These are phyloP conservation scores for Solanum etuberosum DNA, from an alignment of 257 asterid species.

Conservation along the genomic window DNA sequence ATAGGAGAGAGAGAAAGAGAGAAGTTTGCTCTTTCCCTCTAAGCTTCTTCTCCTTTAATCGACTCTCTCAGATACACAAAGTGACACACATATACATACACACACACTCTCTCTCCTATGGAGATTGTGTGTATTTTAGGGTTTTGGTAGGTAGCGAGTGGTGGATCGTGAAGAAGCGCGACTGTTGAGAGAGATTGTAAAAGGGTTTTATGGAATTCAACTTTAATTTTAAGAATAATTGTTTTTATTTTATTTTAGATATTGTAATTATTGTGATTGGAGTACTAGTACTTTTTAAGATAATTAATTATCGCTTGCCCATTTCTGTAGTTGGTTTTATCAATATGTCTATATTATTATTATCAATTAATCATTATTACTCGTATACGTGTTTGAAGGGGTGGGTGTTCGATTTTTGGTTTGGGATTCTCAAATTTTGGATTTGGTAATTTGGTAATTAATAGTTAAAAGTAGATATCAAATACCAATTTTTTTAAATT, in stretches of 20 bases:
- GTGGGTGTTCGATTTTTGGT: background rate
- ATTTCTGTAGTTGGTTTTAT: background rate
- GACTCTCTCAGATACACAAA: background rate
- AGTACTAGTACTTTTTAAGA: background rate
- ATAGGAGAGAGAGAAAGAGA: background rate
- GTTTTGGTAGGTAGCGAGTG: constrained; percentile 8
- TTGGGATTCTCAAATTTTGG: background rate
- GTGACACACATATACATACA: background rate
- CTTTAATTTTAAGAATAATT: background rate
- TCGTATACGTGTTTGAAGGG: background rate
- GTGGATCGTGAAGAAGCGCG: constrained; percentile 29
- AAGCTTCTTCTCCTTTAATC: background rate
- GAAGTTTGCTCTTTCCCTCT: background rate
- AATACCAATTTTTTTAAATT: too few species aligned
- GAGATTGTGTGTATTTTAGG: background rate
- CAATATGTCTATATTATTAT: background rate
- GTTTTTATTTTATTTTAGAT: background rate
- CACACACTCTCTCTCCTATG: background rate
- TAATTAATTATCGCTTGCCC: too few species aligned
- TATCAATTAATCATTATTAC: too few species aligned
- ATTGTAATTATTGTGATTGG: background rate
- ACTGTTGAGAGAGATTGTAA: background rate
- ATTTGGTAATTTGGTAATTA: too few species aligned
- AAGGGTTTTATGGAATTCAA: background rate
- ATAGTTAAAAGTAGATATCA: too few species aligned